These are phyloP conservation scores for Boletus bicolor DNA, from an alignment of 768 basidiomycete species.

Conservation along the genomic window DNA sequence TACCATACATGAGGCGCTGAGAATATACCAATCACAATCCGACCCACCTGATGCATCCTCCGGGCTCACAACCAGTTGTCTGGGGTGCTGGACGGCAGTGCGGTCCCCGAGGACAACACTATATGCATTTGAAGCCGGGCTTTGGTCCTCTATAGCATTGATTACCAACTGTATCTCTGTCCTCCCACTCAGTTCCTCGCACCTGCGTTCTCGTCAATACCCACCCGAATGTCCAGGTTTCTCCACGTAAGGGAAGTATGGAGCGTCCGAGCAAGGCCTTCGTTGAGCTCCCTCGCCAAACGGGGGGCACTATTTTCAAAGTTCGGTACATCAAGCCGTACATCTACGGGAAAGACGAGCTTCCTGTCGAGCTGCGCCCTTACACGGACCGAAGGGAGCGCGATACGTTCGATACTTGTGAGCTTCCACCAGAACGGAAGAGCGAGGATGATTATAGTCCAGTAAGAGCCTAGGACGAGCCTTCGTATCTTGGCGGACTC, in stretches of 20 bases:
- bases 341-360: conserved; percentile 41
- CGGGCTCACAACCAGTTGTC: conserved; percentile 20
- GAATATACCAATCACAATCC: background rate
- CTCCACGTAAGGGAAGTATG: conserved; percentile 37
- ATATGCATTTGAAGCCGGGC: conserved; percentile 15
- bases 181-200: conserved; percentile 17
- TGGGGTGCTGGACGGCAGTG: conserved; percentile 22
- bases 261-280: conserved; percentile 15
- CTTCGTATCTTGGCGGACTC: conserved; percentile 51
- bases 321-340: conserved; percentile 38
- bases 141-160: conserved; percentile 13
- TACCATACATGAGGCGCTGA: conserved; percentile 11
- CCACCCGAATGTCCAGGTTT: conserved; percentile 40
- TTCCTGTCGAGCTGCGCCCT: conserved; percentile 44
- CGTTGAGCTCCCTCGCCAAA: conserved; percentile 30
- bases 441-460: conserved; percentile 70
- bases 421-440: conserved; percentile 93
- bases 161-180: conserved; percentile 4
- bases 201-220: conserved; percentile 33
- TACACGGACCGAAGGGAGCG: conserved; percentile 65
- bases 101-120: conserved; percentile 23
- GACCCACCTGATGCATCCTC: conserved; percentile 30
- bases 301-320: conserved; percentile 5
- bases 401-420: conserved; percentile 83
- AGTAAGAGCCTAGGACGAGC: conserved; percentile 71